phyloP scores from a whole-genome alignment of 73 alveolate species.

The Paramecium sonneborni region DNA sequence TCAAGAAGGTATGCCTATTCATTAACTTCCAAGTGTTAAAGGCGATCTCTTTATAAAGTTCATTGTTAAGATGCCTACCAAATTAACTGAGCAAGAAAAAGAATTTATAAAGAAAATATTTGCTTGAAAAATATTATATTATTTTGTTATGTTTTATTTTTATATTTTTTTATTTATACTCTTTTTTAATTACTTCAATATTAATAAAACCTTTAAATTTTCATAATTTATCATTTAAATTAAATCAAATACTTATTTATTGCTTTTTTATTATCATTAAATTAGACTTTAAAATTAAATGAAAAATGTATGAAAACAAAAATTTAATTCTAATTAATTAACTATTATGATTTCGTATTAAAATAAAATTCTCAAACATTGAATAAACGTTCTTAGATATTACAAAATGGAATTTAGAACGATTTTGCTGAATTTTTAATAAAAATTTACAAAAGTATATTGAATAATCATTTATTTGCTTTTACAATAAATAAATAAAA shows the following conservation, averaged over 20 bases:
- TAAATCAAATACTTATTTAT: too few relatives aligned
- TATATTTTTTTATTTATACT: background rate
- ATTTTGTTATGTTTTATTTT: background rate
- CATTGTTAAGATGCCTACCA: slow-evolving; percentile 86
- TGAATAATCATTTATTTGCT: too few relatives aligned
- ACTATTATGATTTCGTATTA: background rate
- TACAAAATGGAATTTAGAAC: too few relatives aligned
- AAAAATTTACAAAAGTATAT: too few relatives aligned
- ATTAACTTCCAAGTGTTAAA: slow-evolving; percentile 82
- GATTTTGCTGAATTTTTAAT: too few relatives aligned
- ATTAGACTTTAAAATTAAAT: background rate
- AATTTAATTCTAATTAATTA: background rate
- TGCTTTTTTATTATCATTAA: too few relatives aligned
- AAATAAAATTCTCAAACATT: background rate
- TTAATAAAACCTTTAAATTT: too few relatives aligned
- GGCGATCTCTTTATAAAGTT: slow-evolving; percentile 90
- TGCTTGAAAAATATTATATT: background rate
- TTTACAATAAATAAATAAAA: too few relatives aligned
- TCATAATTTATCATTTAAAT: too few relatives aligned
- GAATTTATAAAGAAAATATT: slow-evolving; percentile 57
- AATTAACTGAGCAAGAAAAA: slow-evolving; percentile 79
- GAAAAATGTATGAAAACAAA: background rate
- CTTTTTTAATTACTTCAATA: too few relatives aligned
- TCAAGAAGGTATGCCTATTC: slow-evolving; percentile 97
- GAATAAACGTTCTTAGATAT: too few relatives aligned